Evolutionary conservation across 352 stramenopile species (phyloP), one percentile per base, ranked within the genome.

Genomic region (Thalassiosira exigua): DNA sequence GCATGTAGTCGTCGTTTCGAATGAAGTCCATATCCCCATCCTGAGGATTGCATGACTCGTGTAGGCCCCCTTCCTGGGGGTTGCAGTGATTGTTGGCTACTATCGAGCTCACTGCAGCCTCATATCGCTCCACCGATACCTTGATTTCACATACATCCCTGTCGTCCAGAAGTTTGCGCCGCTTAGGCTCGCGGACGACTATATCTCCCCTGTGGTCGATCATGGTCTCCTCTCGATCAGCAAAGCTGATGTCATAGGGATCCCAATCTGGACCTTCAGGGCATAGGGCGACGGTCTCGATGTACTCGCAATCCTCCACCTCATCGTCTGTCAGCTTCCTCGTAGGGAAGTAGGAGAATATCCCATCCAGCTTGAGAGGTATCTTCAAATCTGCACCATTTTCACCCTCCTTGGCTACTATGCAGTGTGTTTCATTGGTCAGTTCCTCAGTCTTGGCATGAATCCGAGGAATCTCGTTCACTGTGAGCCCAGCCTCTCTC

Each of bases 321-420:
- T 86, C 69, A 24, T 68, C 22, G 0, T 22, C 0, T 14, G 66
- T 78, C 2, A 82, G 59, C 19, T 27, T 17, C 14, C 66, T 29
- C 0, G 61, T 79, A 30, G 19, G 24, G 29, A 88, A 88, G 53
- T 68, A 86, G n/a, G 65, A 83, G 59, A 86, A 84, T 9, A 82
- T 70, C 14, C 77, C 81, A 56, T 61, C 24, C 26, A 88, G 39
- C 1, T 7, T 11, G 12, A 88, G 53, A 1, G 69, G 80, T 12
- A 86, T 86, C 12, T 71, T 24, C 9, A 88, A 32, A 1, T 54
- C 52, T 3, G 42, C 36, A 0, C 64, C 54, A 48, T 14, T 4
- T 19, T 79, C 61, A 60, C n/a, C n/a, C n/a, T n/a, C n/a, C n/a
- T n/a, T n/a, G n/a, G n/a, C n/a, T n/a, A 67, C 30, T 22, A 82